These are phyloP conservation scores for Curvularia hawaiiensis DNA, from an alignment of 2,329 filamentous ascomycete species.

Conservation along the genomic window DNA sequence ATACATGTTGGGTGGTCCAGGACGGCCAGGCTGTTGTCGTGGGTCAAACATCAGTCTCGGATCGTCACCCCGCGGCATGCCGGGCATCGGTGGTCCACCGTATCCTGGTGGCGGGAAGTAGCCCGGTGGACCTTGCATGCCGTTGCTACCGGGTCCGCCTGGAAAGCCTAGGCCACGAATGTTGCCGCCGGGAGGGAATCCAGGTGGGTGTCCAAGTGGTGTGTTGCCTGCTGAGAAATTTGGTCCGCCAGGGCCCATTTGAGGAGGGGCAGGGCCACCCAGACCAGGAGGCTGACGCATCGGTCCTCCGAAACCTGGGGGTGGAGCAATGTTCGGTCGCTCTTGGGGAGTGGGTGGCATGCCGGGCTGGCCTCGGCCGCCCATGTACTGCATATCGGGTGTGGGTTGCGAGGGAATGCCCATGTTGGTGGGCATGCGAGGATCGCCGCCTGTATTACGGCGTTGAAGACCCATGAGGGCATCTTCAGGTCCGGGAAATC, in stretches of 20 bases:
- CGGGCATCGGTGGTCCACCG: slow-evolving; percentile 37
- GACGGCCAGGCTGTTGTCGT: slow-evolving; percentile 35
- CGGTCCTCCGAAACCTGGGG: slow-evolving; percentile 43
- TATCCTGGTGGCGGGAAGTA: slow-evolving; percentile 45
- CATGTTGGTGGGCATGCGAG: slow-evolving; percentile 48
- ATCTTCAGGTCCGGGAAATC: slow-evolving; percentile 42
- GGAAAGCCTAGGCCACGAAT: slow-evolving; percentile 39
- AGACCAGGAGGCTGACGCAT: slow-evolving; percentile 47
- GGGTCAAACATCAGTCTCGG: slow-evolving; percentile 46
- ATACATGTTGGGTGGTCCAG: slow-evolving; percentile 42
- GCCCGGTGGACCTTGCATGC: slow-evolving; percentile 43
- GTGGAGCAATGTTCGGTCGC: slow-evolving; percentile 43
- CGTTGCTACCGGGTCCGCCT: slow-evolving; percentile 35
- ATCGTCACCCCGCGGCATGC: slow-evolving; percentile 40
- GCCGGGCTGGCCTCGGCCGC: slow-evolving; percentile 39
- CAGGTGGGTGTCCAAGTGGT: slow-evolving; percentile 46
- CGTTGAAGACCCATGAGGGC: slow-evolving; percentile 42
- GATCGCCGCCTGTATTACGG: slow-evolving; percentile 44
- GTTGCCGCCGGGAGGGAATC: slow-evolving; percentile 38
- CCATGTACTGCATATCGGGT: slow-evolving; percentile 44
- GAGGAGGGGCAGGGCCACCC: slow-evolving; percentile 34
- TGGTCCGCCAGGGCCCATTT: slow-evolving; percentile 41
- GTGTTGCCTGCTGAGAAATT: slow-evolving; percentile 47
- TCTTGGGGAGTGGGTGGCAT: slow-evolving; percentile 47
- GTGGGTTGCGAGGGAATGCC: slow-evolving; percentile 49